phyloP scores from a whole-genome alignment of 768 basidiomycete species.

The Xerocomellus amylosporus region DNA sequence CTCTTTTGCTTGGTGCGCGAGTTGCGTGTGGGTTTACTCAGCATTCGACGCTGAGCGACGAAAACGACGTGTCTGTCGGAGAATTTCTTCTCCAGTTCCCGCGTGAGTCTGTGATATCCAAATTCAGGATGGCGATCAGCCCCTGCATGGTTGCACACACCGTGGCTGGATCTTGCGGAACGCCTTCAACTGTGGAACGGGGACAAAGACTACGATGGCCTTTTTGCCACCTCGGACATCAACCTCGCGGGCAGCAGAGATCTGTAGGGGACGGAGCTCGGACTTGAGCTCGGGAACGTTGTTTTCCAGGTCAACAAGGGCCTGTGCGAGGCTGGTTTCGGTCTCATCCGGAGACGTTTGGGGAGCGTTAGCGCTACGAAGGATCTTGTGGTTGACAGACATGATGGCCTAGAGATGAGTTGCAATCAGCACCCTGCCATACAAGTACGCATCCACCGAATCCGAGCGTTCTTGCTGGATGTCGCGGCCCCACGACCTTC shows the following conservation, averaged over 20 bases:
- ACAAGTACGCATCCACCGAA: constrained; percentile 54
- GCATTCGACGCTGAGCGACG: constrained; percentile 96
- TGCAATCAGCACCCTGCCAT: constrained; percentile 44
- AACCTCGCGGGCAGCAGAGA: constrained; percentile 97
- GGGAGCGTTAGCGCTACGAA: constrained; percentile 95
- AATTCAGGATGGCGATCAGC: constrained; percentile 6
- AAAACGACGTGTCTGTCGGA: constrained; percentile 99
- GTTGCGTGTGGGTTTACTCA: constrained; percentile 94
- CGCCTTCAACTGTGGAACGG: constrained; percentile 94
- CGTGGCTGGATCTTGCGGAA: constrained; percentile 98
- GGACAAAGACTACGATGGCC: constrained; percentile 98
- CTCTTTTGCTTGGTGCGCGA: constrained; percentile 94
- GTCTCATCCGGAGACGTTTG: constrained; percentile 85
- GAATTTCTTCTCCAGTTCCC: constrained; percentile 99
- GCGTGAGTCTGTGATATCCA: constrained; percentile 71
- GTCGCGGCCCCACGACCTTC: constrained; percentile 16
- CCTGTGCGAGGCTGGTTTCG: constrained; percentile 90
- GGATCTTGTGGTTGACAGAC: constrained; percentile 85
- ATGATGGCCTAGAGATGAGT: constrained; percentile 39
- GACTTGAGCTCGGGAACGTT: constrained; percentile 97
- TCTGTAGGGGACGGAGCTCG: constrained; percentile 93
- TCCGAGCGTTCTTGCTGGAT: constrained; percentile 28
- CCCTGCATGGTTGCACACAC: constrained; percentile 38
- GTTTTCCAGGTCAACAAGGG: constrained; percentile 95
- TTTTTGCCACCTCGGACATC: constrained; percentile 99